Evolutionary conservation across 768 basidiomycete genomes (phyloP).

Genomic region (Pleurotus platypus): DNA sequence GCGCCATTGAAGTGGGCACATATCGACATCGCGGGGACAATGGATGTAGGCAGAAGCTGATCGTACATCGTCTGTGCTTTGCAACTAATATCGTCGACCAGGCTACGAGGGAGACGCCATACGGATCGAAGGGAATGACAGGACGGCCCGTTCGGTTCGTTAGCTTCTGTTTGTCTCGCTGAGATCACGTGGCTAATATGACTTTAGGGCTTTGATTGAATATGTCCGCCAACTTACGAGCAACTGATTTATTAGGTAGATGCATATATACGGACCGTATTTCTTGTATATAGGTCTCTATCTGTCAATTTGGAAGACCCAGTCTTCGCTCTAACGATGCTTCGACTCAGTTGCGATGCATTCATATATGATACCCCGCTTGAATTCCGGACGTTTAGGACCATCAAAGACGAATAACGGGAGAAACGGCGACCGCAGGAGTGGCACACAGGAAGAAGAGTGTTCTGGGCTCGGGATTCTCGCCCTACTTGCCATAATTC

Average conservation of each 20-base stretch:
- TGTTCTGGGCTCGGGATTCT: constrained; percentile 84
- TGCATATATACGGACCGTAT: no score
- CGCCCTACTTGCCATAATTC: constrained; percentile 70
- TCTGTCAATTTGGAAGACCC: no score
- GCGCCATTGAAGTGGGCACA: constrained; percentile 78
- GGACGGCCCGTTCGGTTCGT: constrained; percentile 75
- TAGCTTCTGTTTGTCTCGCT: neutral
- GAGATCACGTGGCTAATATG: neutral
- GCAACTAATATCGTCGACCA: no score
- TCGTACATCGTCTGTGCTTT: no score
- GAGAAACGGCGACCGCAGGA: constrained; percentile 71
- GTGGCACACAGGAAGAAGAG: constrained; percentile 82
- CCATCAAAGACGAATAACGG: constrained; percentile 94
- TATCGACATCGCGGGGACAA: constrained; percentile 76
- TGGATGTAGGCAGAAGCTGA: constrained; percentile 46
- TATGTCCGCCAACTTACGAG: constrained; percentile 17
- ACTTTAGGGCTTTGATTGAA: constrained; percentile 34
- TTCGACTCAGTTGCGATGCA: no score
- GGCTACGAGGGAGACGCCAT: constrained; percentile 49
- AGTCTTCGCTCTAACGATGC: no score
- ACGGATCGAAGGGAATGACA: constrained; percentile 75
- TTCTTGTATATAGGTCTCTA: no score
- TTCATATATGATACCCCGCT: constrained; percentile 57
- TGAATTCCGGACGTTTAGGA: constrained; percentile 75
- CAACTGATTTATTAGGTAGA: neutral